Evolutionary conservation across 257 asterid genomes (phyloP).

Genomic region (Solanum sparsipilum): DNA sequence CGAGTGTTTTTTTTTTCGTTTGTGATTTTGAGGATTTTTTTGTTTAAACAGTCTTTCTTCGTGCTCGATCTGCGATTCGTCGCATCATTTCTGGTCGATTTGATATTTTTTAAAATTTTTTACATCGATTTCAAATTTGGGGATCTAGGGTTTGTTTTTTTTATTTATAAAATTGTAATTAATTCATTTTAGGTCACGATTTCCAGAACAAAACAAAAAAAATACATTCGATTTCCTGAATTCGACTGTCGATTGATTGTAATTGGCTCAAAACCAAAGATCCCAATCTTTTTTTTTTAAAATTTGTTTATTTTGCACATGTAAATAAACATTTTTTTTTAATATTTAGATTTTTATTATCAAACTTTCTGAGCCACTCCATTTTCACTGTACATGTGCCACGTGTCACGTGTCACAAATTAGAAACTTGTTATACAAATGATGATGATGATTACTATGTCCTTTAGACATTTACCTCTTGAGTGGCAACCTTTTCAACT

Average conservation of each 20-base stretch:
- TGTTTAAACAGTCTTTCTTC: background rate
- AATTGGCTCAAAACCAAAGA: background rate
- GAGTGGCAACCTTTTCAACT: background rate
- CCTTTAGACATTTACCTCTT: background rate
- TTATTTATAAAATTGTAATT: background rate
- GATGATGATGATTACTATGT: background rate
- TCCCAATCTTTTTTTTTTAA: background rate
- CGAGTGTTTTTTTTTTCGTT: background rate
- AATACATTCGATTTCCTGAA: background rate
- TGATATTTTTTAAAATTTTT: background rate
- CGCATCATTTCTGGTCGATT: background rate
- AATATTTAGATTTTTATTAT: background rate
- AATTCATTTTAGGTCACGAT: background rate
- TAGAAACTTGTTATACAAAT: background rate
- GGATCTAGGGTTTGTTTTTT: slow-evolving; percentile 6
- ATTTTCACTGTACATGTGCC: background rate
- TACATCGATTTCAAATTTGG: background rate
- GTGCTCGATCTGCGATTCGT: background rate
- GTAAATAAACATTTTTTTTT: background rate
- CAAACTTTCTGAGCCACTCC: background rate
- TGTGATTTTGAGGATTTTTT: background rate
- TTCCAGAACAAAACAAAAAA: background rate
- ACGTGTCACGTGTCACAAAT: background rate
- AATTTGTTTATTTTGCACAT: background rate
- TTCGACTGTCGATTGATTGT: background rate